phyloP scores from a whole-genome alignment of 805 yeast species.

The Komagataella pseudopastoris region DNA sequence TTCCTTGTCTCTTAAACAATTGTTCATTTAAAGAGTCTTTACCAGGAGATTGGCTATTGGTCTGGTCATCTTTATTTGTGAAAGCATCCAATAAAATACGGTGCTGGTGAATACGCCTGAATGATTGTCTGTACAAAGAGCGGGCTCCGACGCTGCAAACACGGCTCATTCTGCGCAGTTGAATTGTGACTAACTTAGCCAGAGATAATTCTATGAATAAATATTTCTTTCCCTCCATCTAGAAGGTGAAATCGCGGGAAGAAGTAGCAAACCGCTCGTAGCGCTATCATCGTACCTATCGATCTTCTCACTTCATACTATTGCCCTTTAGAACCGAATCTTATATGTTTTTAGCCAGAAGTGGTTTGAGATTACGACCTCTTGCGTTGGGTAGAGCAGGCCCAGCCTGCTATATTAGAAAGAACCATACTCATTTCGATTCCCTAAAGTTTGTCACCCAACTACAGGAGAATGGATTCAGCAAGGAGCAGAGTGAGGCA shows the following conservation, averaged over 20 bases:
- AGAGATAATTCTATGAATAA: neutral
- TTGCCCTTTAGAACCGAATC: neutral
- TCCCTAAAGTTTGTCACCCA: constrained; percentile 62
- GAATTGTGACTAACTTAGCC: too few species aligned
- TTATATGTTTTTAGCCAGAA: neutral
- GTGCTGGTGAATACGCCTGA: neutral
- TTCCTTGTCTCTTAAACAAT: neutral
- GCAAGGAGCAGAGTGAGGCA: constrained; percentile 62
- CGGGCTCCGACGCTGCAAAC: neutral
- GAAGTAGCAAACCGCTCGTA: neutral
- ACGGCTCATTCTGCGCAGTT: neutral
- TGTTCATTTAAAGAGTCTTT: neutral
- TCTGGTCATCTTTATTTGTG: neutral
- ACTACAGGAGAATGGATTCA: constrained; percentile 59
- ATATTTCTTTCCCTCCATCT: neutral
- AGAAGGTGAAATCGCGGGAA: neutral
- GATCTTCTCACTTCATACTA: neutral
- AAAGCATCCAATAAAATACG: neutral
- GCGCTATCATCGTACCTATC: neutral
- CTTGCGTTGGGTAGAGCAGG: neutral
- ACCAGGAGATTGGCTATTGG: neutral
- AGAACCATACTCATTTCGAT: constrained; percentile 35
- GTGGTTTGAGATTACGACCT: neutral
- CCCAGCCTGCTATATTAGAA: neutral
- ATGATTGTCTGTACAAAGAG: neutral